These are phyloP conservation scores for Phyllosticta citribraziliensis DNA, from an alignment of 2,329 filamentous ascomycete genomes.

Conservation along the genomic window DNA sequence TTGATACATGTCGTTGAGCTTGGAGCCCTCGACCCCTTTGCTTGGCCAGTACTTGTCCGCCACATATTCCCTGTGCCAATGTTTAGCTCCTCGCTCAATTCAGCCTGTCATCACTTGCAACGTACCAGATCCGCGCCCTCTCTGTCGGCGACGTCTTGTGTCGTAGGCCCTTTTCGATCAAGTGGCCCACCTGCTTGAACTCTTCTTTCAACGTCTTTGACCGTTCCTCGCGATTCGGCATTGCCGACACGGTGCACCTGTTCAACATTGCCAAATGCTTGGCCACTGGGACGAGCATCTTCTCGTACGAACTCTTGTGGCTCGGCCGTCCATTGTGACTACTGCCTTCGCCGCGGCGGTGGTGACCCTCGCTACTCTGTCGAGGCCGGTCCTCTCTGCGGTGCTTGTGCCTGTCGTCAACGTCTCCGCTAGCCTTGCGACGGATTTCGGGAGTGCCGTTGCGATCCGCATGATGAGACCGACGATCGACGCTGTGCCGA, in stretches of 20 bases:
- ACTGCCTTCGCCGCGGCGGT: slow-evolving; percentile 19
- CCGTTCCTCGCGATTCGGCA: slow-evolving; percentile 52
- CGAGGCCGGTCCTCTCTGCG: slow-evolving; percentile 42
- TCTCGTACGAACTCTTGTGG: slow-evolving; percentile 30
- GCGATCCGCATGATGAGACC: slow-evolving; percentile 22
- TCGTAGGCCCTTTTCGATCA: slow-evolving; percentile 42
- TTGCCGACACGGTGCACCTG: slow-evolving; percentile 52
- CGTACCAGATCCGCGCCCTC: slow-evolving; percentile 44
- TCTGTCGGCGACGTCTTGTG: slow-evolving; percentile 33
- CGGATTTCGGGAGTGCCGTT: slow-evolving; percentile 37
- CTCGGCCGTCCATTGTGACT: background rate
- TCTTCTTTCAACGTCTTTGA: slow-evolving; percentile 53
- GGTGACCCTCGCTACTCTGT: slow-evolving; percentile 16
- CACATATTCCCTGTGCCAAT: slow-evolving; percentile 22
- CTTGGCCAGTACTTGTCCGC: slow-evolving; percentile 30
- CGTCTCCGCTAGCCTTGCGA: slow-evolving; percentile 36
- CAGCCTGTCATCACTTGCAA: background rate
- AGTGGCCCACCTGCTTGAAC: slow-evolving; percentile 52
- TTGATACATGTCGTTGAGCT: slow-evolving; percentile 29
- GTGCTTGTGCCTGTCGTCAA: slow-evolving; percentile 44
- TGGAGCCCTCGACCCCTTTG: slow-evolving; percentile 17
- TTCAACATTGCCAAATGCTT: slow-evolving; percentile 51
- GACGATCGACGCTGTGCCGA: slow-evolving; percentile 30
- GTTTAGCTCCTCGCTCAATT: slow-evolving; percentile 16
- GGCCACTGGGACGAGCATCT: slow-evolving; percentile 46